phyloP scores from a whole-genome alignment of 2,329 filamentous ascomycete genomes.

The Talaromyces sp. region DNA sequence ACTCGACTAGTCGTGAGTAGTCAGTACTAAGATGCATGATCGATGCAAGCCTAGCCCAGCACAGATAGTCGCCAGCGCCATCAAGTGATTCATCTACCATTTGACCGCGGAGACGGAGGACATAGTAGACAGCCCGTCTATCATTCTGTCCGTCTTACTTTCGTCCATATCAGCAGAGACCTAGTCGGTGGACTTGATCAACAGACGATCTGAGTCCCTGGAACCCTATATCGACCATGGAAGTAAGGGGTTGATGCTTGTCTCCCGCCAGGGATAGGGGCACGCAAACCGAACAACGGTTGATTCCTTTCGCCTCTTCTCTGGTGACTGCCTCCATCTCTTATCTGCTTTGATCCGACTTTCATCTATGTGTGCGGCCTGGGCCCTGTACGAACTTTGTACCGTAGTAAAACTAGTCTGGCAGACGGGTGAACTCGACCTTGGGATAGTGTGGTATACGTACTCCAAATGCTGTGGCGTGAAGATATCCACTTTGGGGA shows the following conservation, averaged over 20 bases:
- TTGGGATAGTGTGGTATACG: neutral
- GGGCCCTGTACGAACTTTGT: neutral
- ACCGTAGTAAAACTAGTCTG: neutral
- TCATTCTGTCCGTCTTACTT: neutral
- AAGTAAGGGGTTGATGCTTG: conserved; percentile 4
- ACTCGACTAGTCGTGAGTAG: neutral
- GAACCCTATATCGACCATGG: neutral
- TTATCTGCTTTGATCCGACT: neutral
- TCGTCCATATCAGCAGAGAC: neutral
- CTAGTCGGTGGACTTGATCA: neutral
- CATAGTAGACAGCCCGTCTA: neutral
- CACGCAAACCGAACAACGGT: neutral
- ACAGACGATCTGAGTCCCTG: neutral
- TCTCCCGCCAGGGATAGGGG: neutral
- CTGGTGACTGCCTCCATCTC: neutral
- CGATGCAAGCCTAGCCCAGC: neutral
- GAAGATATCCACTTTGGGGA: neutral
- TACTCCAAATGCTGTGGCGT: neutral
- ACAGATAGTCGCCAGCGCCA: neutral
- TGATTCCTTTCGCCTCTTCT: neutral
- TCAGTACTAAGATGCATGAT: neutral
- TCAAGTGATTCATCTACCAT: neutral
- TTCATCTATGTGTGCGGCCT: neutral
- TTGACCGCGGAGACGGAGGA: neutral
- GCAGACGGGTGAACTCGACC: neutral